Evolutionary conservation across 2,329 filamentous ascomycete species (phyloP), one percentile per base, ranked within the genome.

Genomic region (Balansia obtecta): DNA sequence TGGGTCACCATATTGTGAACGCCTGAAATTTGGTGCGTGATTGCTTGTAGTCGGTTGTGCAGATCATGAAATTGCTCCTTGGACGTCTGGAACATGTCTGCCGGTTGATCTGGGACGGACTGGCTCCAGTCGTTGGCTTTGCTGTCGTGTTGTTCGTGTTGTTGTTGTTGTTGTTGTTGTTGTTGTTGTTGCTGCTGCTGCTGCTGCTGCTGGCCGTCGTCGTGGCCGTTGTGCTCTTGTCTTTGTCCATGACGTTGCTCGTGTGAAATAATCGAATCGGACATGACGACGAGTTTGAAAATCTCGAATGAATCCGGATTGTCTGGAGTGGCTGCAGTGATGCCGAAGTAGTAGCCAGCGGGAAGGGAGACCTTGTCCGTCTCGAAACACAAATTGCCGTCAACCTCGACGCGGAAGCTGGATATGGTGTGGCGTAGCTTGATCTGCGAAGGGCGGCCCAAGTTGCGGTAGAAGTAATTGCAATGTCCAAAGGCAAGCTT

Each of bases 301-400:
- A 95, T 68, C 68, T 98, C 93, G 61, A 96, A 95, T 5, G 88
- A 95, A 69, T 98, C 93, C 0, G 93, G 89, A 60, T 82, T 90
- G 57, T 97, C 91, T 32, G 88, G 86, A 3, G 88, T 91, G 15
- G 88, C 86, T 41, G 91, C 93, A 12, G 86, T 88, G 58, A 98
- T 71, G 59, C 93, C 93, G 57, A 95, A 87, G 64, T 79, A 78
- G 71, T 97, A 94, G 57, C 87, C 87, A 2, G 76, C 60, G 3
- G 91, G 93, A 22, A 98, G 76, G 54, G 73, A 74, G 60, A 97
- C 76, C 72, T 88, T 86, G 66, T 83, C 72, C 48, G 82, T 91
- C 62, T 88, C 80, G 70, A 98, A 96, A 72, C 93, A 98, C 40
- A 79, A 71, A 49, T 76, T 74, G 52, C 84, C 84, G 63, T 97